phyloP scores from a whole-genome alignment of 2,329 filamentous ascomycete genomes.

The Fusarium coffeatum region DNA sequence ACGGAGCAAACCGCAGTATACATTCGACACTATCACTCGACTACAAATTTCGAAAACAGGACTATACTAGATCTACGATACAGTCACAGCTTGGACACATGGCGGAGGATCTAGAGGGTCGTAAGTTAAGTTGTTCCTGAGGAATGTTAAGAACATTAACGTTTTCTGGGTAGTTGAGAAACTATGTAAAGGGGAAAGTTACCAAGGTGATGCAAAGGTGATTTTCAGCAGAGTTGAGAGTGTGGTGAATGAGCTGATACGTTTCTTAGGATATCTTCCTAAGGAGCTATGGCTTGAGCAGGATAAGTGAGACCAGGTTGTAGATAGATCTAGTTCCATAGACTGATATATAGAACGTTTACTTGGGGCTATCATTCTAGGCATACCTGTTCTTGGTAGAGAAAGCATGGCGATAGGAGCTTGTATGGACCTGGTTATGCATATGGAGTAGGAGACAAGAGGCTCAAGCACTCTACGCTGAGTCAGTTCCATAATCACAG shows the following conservation, averaged over 20 bases:
- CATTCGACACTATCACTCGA: constrained; percentile 27
- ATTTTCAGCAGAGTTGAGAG: constrained; percentile 10
- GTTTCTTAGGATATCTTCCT: constrained; percentile 23
- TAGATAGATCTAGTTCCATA: background rate
- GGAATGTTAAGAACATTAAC: background rate
- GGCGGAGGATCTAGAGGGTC: constrained; percentile 14
- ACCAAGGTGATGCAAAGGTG: constrained; percentile 9
- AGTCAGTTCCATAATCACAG: background rate
- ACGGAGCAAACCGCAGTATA: constrained; percentile 12
- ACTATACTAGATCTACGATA: constrained; percentile 7
- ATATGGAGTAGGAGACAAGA: background rate
- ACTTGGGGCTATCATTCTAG: background rate
- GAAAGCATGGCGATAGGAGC: background rate
- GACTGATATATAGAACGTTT: background rate
- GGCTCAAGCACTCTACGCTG: background rate
- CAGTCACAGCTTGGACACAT: constrained; percentile 20
- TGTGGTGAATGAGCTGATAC: constrained; percentile 16
- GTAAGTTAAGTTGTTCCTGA: constrained; percentile 5
- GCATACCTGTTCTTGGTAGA: background rate
- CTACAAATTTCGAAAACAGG: constrained; percentile 29
- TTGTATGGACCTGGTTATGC: background rate
- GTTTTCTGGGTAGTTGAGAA: constrained; percentile 1
- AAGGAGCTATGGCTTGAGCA: constrained; percentile 34
- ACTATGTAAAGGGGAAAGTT: background rate
- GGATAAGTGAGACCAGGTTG: background rate